Percentiles rank a stretch among this genome's conserved stretches.
Conservation (phyloP, 2,329 filamentous ascomycete genomes). For the Xylariaceae sp. region DNA sequence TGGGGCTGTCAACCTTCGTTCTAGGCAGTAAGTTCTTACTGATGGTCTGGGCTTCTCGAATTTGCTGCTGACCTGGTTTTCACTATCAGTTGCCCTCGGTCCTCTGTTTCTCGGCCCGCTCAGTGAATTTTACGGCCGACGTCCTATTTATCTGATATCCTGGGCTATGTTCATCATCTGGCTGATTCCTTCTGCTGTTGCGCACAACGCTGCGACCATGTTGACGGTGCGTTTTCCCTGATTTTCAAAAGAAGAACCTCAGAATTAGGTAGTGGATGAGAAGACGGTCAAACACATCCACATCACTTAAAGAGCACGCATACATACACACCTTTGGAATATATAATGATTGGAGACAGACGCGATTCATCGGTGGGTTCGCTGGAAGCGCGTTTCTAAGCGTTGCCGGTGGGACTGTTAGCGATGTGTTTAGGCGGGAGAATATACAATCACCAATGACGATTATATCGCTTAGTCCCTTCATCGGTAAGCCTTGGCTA, state of each 20-base stretch:
- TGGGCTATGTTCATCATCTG: constrained; percentile 80
- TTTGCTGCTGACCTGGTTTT: constrained; percentile 6
- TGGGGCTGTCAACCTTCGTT: constrained; percentile 85
- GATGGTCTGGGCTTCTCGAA: constrained; percentile 42
- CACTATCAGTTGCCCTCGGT: constrained; percentile 56
- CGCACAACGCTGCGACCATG: constrained; percentile 82
- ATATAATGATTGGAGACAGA: constrained; percentile 34
- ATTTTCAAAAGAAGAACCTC: not conserved
- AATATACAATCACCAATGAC: constrained; percentile 84
- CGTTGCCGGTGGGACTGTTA: constrained; percentile 85
- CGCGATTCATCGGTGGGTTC: constrained; percentile 79
- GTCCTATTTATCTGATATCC: constrained; percentile 79
- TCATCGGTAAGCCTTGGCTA: constrained; percentile 50
- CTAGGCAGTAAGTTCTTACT: constrained; percentile 69
- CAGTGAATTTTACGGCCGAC: constrained; percentile 81
- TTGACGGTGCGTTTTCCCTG: constrained; percentile 55
- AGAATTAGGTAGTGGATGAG: not conserved
- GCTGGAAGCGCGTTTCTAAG: constrained; percentile 72
- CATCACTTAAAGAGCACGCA: not conserved
- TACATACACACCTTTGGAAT: not conserved
- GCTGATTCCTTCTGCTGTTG: constrained; percentile 81
- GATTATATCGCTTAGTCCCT: constrained; percentile 72
- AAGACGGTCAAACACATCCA: not conserved
- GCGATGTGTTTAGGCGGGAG: constrained; percentile 74
- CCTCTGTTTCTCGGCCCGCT: constrained; percentile 69